Percentiles rank a stretch among this genome's conserved stretches.
Evolutionary conservation across 1,284 basidiomycete genomes (phyloP).

Genomic region (Irpex sp.): DNA sequence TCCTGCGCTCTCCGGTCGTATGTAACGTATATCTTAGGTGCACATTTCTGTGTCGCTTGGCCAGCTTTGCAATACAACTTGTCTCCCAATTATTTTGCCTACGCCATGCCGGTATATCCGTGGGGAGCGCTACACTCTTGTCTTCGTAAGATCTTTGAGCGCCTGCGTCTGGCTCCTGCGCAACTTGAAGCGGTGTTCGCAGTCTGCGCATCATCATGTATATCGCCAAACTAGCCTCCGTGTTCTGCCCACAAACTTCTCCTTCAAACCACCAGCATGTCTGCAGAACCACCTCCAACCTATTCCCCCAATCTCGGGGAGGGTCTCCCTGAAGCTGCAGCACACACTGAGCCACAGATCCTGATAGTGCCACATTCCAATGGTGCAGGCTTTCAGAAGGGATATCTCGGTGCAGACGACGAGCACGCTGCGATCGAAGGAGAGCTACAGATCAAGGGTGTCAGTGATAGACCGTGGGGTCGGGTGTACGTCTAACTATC

Average conservation of each 20-base stretch:
- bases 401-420: constrained; percentile 73
- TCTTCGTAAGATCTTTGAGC: background rate
- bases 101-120: background rate
- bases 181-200: background rate
- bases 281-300: constrained; percentile 38
- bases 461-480: constrained; percentile 52
- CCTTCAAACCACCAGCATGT: constrained; percentile 18
- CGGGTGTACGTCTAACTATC: constrained; percentile 53
- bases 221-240: background rate
- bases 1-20: background rate
- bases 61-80: too few relatives aligned
- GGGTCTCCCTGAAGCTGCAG: constrained; percentile 16
- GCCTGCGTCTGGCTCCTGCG: background rate
- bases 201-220: constrained; percentile 4
- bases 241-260: constrained; percentile 3
- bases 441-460: constrained; percentile 76
- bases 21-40: background rate
- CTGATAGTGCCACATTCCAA: constrained; percentile 64
- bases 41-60: background rate
- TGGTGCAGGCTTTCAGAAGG: constrained; percentile 73
- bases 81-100: background rate
- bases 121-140: background rate
- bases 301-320: constrained; percentile 25
- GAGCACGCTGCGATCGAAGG: constrained; percentile 79
- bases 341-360: constrained; percentile 45